Percentiles rank a stretch among this genome's conserved stretches.
phyloP scores from a whole-genome alignment of 352 stramenopile genomes.

The Pythium graminicola region DNA sequence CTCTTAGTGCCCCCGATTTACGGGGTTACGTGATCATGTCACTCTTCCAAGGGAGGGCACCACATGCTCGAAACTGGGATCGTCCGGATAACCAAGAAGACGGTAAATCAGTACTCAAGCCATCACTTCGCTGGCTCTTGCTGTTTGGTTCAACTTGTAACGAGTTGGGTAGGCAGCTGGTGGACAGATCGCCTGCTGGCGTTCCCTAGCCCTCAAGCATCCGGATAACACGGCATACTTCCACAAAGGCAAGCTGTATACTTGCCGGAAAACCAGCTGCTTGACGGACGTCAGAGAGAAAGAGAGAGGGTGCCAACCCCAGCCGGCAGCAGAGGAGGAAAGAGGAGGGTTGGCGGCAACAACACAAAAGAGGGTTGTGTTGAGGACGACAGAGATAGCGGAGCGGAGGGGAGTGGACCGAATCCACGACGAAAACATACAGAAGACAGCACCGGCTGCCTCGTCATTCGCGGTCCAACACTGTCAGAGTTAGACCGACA shows the following conservation, averaged over 20 bases:
- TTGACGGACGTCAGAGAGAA: conserved; percentile 21
- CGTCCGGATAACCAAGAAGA: neutral
- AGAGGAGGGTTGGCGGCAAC: neutral
- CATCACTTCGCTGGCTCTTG: conserved; percentile 1
- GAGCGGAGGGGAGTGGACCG: neutral
- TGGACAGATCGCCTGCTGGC: too few relatives aligned
- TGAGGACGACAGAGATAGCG: neutral
- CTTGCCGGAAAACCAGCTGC: conserved; percentile 23
- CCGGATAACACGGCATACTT: conserved; percentile 15
- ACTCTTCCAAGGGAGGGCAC: conserved; percentile 2
- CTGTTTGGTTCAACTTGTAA: too few relatives aligned
- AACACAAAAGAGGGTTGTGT: neutral
- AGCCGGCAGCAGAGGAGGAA: conserved; percentile 12
- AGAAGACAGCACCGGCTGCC: conserved; percentile 1
- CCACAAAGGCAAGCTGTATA: conserved; percentile 14
- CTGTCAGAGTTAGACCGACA: neutral
- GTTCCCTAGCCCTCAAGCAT: conserved; percentile 10
- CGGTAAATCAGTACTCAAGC: conserved; percentile 1
- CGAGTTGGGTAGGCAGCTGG: too few relatives aligned
- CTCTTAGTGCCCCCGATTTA: neutral
- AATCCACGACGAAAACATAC: conserved; percentile 4
- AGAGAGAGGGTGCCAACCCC: conserved; percentile 14
- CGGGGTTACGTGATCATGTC: conserved; percentile 2
- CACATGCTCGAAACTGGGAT: neutral
- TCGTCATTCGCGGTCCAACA: conserved; percentile 5